phyloP scores from a whole-genome alignment of 176 grass and related monocot species.

The Carex pumila region DNA sequence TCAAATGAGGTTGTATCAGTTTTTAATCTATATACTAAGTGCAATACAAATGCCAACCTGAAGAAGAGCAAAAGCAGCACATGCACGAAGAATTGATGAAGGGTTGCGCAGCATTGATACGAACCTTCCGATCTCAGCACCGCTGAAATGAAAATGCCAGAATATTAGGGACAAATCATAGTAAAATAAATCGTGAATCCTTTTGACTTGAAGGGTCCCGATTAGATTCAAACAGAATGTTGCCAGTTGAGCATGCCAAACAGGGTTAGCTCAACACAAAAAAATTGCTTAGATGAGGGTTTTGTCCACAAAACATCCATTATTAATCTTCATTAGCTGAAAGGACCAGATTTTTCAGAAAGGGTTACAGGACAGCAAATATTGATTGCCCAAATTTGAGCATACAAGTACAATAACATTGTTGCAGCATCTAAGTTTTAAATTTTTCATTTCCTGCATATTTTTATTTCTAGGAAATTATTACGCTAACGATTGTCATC shows the following conservation, averaged over 20 bases:
- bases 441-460: not conserved
- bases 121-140: slow-evolving; percentile 91
- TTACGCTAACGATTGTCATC: not conserved
- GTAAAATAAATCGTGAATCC: not conserved
- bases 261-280: not conserved
- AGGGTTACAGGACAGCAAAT: not conserved
- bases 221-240: not conserved
- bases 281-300: not conserved
- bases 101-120: slow-evolving; percentile 88
- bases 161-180: not conserved
- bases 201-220: not conserved
- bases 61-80: slow-evolving; percentile 99
- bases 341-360: not conserved
- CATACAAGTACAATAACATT: not conserved
- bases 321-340: not conserved
- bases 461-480: not conserved
- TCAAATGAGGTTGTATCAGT: not conserved
- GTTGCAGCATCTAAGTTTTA: not conserved
- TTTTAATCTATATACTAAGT: not conserved
- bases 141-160: slow-evolving; percentile 38
- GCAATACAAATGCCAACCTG: slow-evolving; percentile 56
- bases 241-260: not conserved
- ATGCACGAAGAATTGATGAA: slow-evolving; percentile 74
- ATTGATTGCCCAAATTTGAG: not conserved
- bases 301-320: not conserved